Base-by-base conservation (phyloP, 495 filamentous ascomycete genomes). In the Aspergillus avenaceus region DNA sequence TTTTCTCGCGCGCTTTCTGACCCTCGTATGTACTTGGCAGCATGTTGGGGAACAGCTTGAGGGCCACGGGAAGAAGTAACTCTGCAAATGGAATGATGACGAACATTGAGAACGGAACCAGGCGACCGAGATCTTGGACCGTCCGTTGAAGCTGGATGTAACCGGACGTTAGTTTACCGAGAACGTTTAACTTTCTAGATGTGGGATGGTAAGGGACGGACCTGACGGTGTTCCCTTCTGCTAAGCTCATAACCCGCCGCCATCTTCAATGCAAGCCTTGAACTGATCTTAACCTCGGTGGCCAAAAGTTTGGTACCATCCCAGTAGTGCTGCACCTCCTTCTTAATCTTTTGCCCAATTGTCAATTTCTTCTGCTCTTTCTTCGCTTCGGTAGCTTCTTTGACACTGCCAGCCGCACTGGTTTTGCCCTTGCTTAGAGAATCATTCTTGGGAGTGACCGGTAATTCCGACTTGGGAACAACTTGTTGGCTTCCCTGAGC, bases 281-380 rank as follows among this genome's bases (percentile, higher is more conserved):
- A 86, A 69, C 91, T 96, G 62, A 99, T 99, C 67, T 74, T 86
- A 50, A 97, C 86, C 70, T 99, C 93, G 1, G 88, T 87, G 21
- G 88, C 90, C 58, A 99, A 77, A 54, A 99, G 75, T 69, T 99
- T 99, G n/a, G 91, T 99, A 29, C 93, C 93, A 77, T 99, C 93
- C 93, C 93, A 97, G 73, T 97, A 99, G 66, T 99, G 93, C 52
- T 84, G 80, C 13, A 76, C 75, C 64, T 97, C 93, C 62, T 88
- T 88, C 78, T 95, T 97, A 58, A 97, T 79, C 74, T 90, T 95
- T 63, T 97, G 90, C 66, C 80, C 83, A 3, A 97, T 31, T 0
- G 95, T 95, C 72, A 95, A 72, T 58, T 93, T 95, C 72, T 86
- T 87, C 64, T 85, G 76, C 49, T 87, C 87, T 64, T 90, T 86